A percentile compares a stretch with the other conserved stretches of the same genome.
phyloP scores from a whole-genome alignment of 2,329 filamentous ascomycete species.

The Ceratocystiopsis brevicomis region DNA sequence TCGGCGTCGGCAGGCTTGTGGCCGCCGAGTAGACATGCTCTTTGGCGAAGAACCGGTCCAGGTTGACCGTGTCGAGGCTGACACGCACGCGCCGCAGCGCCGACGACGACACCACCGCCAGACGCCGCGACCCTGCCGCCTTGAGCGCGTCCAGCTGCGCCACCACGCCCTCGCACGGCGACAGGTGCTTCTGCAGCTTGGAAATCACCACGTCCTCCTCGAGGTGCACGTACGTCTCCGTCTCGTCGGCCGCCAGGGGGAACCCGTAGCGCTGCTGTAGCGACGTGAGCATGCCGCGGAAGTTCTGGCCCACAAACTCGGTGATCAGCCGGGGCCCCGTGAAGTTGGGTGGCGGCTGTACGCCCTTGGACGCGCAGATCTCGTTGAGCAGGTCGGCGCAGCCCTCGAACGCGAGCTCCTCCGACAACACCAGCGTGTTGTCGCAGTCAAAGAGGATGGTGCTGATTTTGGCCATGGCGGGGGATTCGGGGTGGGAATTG shows the following conservation, averaged over 20 bases:
- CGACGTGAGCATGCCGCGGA: slow-evolving; percentile 71
- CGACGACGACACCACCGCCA: slow-evolving; percentile 67
- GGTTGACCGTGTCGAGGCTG: slow-evolving; percentile 58
- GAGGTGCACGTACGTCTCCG: slow-evolving; percentile 52
- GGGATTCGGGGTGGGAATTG: background rate
- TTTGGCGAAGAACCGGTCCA: slow-evolving; percentile 59
- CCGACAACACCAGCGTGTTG: slow-evolving; percentile 87
- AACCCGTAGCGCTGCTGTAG: slow-evolving; percentile 64
- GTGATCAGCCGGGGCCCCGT: slow-evolving; percentile 59
- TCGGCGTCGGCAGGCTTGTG: slow-evolving; percentile 58
- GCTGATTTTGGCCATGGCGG: slow-evolving; percentile 32
- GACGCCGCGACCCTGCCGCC: slow-evolving; percentile 37
- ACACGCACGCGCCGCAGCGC: slow-evolving; percentile 62
- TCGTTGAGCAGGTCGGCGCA: slow-evolving; percentile 79
- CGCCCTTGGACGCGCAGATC: slow-evolving; percentile 50
- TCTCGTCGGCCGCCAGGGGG: slow-evolving; percentile 44
- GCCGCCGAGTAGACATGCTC: slow-evolving; percentile 68
- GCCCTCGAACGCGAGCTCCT: slow-evolving; percentile 78
- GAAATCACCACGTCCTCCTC: slow-evolving; percentile 73
- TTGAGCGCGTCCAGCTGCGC: slow-evolving; percentile 46
- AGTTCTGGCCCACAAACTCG: slow-evolving; percentile 88
- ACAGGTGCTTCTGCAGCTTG: slow-evolving; percentile 50
- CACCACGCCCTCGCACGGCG: slow-evolving; percentile 50
- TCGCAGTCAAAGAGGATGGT: slow-evolving; percentile 61
- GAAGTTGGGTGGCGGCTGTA: slow-evolving; percentile 37